A percentile compares a stretch with the other conserved stretches of the same genome.
Evolutionary conservation across 257 asterid species (phyloP).

Genomic region (Salvia rosmarinus): DNA sequence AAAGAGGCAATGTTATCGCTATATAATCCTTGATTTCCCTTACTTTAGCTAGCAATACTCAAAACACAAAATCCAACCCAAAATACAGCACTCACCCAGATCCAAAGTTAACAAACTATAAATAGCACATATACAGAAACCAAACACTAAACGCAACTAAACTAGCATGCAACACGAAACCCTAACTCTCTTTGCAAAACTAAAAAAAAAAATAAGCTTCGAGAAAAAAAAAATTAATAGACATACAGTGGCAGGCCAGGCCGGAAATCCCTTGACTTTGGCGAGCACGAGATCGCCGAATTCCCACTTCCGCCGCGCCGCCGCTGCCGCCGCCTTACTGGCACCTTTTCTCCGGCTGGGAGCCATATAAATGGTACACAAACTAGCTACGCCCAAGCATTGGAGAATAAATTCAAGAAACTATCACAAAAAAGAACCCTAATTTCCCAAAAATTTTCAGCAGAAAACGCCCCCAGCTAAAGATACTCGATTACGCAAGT

Average conservation of each 20-base stretch:
- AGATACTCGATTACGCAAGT: neutral
- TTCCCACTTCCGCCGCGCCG: slow-evolving; percentile 75
- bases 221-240: neutral
- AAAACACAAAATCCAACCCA: neutral
- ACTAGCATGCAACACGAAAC: slow-evolving; percentile 15
- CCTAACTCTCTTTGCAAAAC: slow-evolving; percentile 1
- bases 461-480: slow-evolving; percentile 2
- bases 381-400: slow-evolving; percentile 47
- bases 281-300: slow-evolving; percentile 98
- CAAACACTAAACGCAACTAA: neutral
- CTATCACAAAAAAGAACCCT: slow-evolving; percentile 35
- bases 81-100: slow-evolving; percentile 25
- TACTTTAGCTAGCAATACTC: slow-evolving; percentile 10
- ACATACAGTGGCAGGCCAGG: slow-evolving; percentile 96
- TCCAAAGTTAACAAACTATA: slow-evolving; percentile 16
- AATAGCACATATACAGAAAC: neutral
- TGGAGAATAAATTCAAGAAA: slow-evolving; percentile 39
- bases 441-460: slow-evolving; percentile 19
- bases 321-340: slow-evolving; percentile 60
- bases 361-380: slow-evolving; percentile 56
- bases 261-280: slow-evolving; percentile 89
- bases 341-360: slow-evolving; percentile 76
- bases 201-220: neutral
- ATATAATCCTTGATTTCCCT: neutral
- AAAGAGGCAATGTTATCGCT: neutral